Evolutionary conservation across 768 basidiomycete species (phyloP).

Genomic region (Leccinellum rugosiceps): DNA sequence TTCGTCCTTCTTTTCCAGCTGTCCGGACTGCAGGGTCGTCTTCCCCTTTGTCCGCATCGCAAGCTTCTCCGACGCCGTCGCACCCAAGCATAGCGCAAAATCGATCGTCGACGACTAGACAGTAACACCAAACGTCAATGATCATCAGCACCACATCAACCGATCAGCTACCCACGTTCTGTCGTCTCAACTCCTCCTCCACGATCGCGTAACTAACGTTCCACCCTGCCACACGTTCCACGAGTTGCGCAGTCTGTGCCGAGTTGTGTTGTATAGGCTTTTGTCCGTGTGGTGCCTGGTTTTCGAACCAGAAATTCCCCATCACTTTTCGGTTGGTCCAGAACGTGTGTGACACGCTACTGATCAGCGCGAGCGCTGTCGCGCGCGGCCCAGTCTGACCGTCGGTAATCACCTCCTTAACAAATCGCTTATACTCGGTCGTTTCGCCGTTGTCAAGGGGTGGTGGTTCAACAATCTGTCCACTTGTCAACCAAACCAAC

Average conservation of each 20-base stretch:
- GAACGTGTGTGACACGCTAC: conserved; percentile 71
- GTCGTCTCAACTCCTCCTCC: conserved; percentile 92
- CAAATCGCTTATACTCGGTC: conserved; percentile 89
- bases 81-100: conserved; percentile 90
- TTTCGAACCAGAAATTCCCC: conserved; percentile 76
- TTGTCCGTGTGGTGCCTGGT: conserved; percentile 42
- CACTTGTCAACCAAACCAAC: conserved; percentile 91
- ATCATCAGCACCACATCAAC: conserved; percentile 20
- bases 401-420: conserved; percentile 95
- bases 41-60: conserved; percentile 80
- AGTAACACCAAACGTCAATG: conserved; percentile 19
- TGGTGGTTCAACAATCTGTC: conserved; percentile 78
- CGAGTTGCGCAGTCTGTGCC: conserved; percentile 77
- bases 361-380: conserved; percentile 84
- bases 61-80: conserved; percentile 76
- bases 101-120: conserved; percentile 94
- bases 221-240: conserved; percentile 88
- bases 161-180: conserved; percentile 69
- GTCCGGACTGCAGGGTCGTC: conserved; percentile 36
- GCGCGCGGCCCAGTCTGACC: conserved; percentile 91
- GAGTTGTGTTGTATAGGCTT: conserved; percentile 72
- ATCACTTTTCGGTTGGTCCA: conserved; percentile 79
- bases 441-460: conserved; percentile 96
- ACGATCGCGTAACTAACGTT: conserved; percentile 80
- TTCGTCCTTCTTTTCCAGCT: conserved; percentile 97